A percentile compares a stretch with the other conserved stretches of the same genome.
phyloP scores from a whole-genome alignment of 176 grass and related monocot genomes.

The Stipa capillata region DNA sequence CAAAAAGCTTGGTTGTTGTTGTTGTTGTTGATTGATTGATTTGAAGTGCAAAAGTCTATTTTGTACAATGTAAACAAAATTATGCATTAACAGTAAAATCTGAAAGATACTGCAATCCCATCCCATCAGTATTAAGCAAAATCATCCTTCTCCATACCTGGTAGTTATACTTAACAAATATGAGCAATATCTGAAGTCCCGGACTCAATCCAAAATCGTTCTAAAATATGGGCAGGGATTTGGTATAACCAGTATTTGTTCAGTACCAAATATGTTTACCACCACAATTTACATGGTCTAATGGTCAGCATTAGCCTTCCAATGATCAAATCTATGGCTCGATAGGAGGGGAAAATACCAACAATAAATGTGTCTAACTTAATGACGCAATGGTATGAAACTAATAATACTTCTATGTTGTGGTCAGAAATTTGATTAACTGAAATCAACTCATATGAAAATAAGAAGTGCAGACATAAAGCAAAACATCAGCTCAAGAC shows the following conservation, averaged over 20 bases:
- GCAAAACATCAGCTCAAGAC: constrained; percentile 10
- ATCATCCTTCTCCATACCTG: background rate
- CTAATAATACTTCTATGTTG: background rate
- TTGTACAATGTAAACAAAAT: background rate
- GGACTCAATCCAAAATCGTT: background rate
- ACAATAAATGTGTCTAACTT: background rate
- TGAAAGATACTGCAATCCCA: background rate
- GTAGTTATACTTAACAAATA: constrained; percentile 2
- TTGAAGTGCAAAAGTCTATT: background rate
- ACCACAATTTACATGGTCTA: background rate
- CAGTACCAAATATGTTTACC: background rate
- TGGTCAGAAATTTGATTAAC: background rate
- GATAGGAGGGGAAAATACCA: background rate
- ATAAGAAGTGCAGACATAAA: background rate
- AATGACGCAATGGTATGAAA: background rate
- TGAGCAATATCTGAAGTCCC: background rate
- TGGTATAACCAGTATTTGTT: constrained; percentile 3
- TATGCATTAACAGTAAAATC: background rate
- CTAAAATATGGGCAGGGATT: background rate
- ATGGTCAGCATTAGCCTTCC: background rate
- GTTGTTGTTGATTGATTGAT: no score
- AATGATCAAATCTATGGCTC: background rate
- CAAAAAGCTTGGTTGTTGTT: no score
- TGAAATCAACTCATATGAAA: background rate
- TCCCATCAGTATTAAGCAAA: background rate